phyloP scores from a whole-genome alignment of 495 filamentous ascomycete species.

The Oleoguttula mirabilis region DNA sequence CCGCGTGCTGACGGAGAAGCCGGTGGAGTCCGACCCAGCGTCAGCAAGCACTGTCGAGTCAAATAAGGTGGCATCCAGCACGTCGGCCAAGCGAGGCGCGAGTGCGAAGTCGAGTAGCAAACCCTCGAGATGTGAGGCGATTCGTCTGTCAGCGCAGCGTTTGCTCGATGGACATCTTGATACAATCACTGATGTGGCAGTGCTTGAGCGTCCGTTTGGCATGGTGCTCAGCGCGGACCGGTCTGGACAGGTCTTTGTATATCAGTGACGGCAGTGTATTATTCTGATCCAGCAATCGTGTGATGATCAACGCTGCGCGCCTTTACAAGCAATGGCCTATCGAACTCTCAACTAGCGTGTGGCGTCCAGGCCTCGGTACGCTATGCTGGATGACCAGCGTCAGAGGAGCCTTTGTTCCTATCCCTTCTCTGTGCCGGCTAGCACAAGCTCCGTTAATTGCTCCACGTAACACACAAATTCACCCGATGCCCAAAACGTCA shows the following conservation, averaged over 20 bases:
- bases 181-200: slow-evolving; percentile 71
- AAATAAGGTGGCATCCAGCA: slow-evolving; percentile 21
- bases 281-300: too few relatives aligned
- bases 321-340: too few relatives aligned
- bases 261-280: slow-evolving; percentile 52
- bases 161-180: slow-evolving; percentile 74
- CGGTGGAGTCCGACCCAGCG: slow-evolving; percentile 33
- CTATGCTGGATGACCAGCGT: too few relatives aligned
- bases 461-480: too few relatives aligned
- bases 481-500: too few relatives aligned
- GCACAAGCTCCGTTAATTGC: too few relatives aligned
- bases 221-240: slow-evolving; percentile 88
- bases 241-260: slow-evolving; percentile 85
- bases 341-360: too few relatives aligned
- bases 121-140: slow-evolving; percentile 57
- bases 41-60: slow-evolving; percentile 23
- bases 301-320: too few relatives aligned
- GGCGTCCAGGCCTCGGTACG: too few relatives aligned
- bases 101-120: not conserved
- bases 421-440: too few relatives aligned
- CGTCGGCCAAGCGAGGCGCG: slow-evolving; percentile 30
- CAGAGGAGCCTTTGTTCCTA: too few relatives aligned
- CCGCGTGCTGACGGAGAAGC: slow-evolving; percentile 58
- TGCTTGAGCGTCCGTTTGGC: slow-evolving; percentile 79
- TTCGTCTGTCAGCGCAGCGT: slow-evolving; percentile 75